A percentile compares a stretch with the other conserved stretches of the same genome.
These are phyloP conservation scores for Chloranthus sessilifolius DNA, from an alignment of 164 flowering plant species.

Conservation along the genomic window DNA sequence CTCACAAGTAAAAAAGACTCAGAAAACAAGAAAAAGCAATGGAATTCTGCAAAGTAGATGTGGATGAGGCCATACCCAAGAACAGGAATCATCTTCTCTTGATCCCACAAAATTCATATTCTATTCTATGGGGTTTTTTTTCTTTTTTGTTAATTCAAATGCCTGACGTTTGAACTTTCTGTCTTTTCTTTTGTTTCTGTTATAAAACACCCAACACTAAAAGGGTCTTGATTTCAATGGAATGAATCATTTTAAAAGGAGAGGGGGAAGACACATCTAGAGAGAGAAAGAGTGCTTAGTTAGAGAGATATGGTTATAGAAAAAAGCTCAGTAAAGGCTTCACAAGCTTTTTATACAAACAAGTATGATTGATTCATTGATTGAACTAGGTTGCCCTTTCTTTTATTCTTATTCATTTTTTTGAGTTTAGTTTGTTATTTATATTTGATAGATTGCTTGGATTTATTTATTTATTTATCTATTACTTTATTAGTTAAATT, in stretches of 20 bases:
- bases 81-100: slow-evolving; percentile 25
- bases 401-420: background rate
- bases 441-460: background rate
- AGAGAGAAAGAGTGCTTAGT: slow-evolving; percentile 17
- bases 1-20: slow-evolving; percentile 5
- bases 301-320: slow-evolving; percentile 16
- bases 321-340: slow-evolving; percentile 33
- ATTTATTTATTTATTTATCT: too few species aligned
- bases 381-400: slow-evolving; percentile 8
- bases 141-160: background rate
- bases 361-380: slow-evolving; percentile 20
- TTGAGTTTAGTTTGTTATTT: background rate
- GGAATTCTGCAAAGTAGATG: slow-evolving; percentile 26
- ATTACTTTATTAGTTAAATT: too few species aligned
- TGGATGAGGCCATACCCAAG: slow-evolving; percentile 20
- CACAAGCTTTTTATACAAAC: slow-evolving; percentile 5
- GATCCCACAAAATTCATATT: slow-evolving; percentile 12
- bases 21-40: slow-evolving; percentile 14
- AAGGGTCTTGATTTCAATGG: slow-evolving; percentile 46
- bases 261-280: too few species aligned
- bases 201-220: slow-evolving; percentile 58
- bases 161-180: slow-evolving; percentile 48
- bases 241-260: too few species aligned
- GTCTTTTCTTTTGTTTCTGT: slow-evolving; percentile 51
- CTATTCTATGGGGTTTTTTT: background rate